Evolutionary conservation across 805 yeast species (phyloP).

Genomic region (Kuraishia borneana): DNA sequence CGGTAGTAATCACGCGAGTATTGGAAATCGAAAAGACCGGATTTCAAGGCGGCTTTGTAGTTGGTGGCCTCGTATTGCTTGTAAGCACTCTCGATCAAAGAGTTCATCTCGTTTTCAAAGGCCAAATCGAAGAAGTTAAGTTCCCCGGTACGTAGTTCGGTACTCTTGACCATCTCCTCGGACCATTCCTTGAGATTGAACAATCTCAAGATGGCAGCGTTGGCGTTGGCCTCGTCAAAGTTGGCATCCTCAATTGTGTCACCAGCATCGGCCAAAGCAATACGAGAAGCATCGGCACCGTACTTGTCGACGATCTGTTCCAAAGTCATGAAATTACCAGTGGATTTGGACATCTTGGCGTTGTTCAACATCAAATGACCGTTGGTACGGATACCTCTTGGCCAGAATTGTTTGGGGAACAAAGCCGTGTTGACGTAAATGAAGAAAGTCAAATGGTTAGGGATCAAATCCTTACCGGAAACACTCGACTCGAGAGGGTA

Average conservation of each 20-base stretch:
- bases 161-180: slow-evolving; percentile 55
- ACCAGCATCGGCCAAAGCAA: slow-evolving; percentile 98
- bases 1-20: slow-evolving; percentile 94
- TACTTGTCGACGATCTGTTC: slow-evolving; percentile 75
- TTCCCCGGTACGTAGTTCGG: slow-evolving; percentile 48
- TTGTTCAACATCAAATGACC: slow-evolving; percentile 94
- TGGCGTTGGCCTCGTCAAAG: slow-evolving; percentile 92
- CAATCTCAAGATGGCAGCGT: slow-evolving; percentile 92
- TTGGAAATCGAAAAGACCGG: slow-evolving; percentile 89
- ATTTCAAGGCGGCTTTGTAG: slow-evolving; percentile 83
- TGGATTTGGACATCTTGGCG: slow-evolving; percentile 95
- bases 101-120: slow-evolving; percentile 89
- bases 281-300: slow-evolving; percentile 96
- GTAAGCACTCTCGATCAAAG: slow-evolving; percentile 62
- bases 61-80: slow-evolving; percentile 60
- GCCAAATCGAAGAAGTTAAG: slow-evolving; percentile 73
- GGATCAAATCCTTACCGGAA: slow-evolving; percentile 94
- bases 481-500: slow-evolving; percentile 89
- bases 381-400: slow-evolving; percentile 84
- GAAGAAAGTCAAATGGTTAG: slow-evolving; percentile 94
- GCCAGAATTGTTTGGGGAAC: slow-evolving; percentile 90
- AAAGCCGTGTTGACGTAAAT: slow-evolving; percentile 87
- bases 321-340: slow-evolving; percentile 94
- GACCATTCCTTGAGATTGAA: slow-evolving; percentile 92
- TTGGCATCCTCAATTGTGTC: slow-evolving; percentile 96